These are phyloP conservation scores for Rhytidiadelphus loreus DNA, from an alignment of 225 moss, liverwort and hornwort genomes.

Conservation along the genomic window DNA sequence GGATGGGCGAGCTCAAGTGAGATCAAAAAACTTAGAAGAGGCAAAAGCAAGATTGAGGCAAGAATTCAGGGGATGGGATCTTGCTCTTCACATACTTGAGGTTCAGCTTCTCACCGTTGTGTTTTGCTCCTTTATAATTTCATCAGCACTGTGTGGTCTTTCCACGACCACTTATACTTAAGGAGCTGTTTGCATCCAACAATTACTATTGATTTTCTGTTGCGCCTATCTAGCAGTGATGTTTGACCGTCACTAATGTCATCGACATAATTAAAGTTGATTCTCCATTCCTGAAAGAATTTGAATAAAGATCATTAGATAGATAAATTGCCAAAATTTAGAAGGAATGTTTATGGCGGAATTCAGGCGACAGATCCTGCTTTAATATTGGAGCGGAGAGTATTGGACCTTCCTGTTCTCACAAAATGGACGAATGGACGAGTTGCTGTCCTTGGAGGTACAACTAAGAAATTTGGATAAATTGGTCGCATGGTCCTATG, in stretches of 20 bases:
- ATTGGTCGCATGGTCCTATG: background rate
- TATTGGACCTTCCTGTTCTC: conserved; percentile 48
- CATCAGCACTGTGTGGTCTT: background rate
- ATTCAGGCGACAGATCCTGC: conserved; percentile 35
- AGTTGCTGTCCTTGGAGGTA: conserved; percentile 47
- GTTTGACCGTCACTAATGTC: background rate
- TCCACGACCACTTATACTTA: background rate
- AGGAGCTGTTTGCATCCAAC: background rate
- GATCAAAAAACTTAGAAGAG: conserved; percentile 30
- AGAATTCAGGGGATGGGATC: conserved; percentile 38
- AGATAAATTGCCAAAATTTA: background rate
- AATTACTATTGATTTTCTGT: background rate
- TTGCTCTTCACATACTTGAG: conserved; percentile 49
- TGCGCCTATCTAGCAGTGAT: background rate
- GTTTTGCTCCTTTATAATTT: background rate
- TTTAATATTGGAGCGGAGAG: conserved; percentile 50
- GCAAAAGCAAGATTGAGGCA: conserved; percentile 41
- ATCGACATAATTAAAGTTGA: background rate
- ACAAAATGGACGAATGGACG: conserved; percentile 36
- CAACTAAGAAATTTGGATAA: background rate
- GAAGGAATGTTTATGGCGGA: background rate
- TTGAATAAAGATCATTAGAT: background rate
- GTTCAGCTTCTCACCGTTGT: background rate
- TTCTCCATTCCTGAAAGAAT: background rate
- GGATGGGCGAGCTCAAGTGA: conserved; percentile 38